phyloP scores from a whole-genome alignment of 2,329 filamentous ascomycete genomes.

The Xylaria multiplex region DNA sequence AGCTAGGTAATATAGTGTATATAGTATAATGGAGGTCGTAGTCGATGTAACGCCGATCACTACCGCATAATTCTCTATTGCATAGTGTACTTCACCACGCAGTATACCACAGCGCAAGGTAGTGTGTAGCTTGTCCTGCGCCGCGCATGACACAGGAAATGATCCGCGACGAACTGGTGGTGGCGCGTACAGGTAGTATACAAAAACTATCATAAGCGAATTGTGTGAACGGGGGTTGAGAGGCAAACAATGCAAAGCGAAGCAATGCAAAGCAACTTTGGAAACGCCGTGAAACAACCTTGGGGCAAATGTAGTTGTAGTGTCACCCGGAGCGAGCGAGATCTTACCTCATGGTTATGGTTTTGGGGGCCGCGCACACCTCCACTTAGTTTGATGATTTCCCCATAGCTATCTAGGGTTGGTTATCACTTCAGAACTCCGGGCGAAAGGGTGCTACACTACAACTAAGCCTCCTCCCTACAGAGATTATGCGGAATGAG shows the following conservation, averaged over 20 bases:
- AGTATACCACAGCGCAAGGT: not conserved
- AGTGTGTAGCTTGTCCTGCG: not conserved
- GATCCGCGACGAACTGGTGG: conserved; percentile 14
- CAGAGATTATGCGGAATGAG: not conserved
- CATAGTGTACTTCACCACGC: not conserved
- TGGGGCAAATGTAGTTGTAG: too few relatives aligned
- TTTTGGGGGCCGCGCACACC: not conserved
- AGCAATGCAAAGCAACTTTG: not conserved
- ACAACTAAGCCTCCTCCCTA: not conserved
- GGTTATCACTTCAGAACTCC: not conserved
- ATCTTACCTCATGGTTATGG: not conserved
- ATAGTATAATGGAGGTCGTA: not conserved
- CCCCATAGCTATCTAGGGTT: not conserved
- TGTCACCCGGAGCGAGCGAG: too few relatives aligned
- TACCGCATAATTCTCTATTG: not conserved
- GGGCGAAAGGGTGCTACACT: not conserved
- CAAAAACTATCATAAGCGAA: not conserved
- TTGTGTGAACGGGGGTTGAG: not conserved
- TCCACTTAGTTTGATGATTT: not conserved
- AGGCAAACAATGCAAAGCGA: not conserved
- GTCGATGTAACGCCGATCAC: conserved; percentile 23
- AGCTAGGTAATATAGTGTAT: too few relatives aligned
- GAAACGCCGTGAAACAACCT: not conserved
- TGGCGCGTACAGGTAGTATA: not conserved
- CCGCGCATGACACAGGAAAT: conserved; percentile 9